Evolutionary conservation across 2,329 filamentous ascomycete species (phyloP).

Genomic region (Penicillium corylophilum): DNA sequence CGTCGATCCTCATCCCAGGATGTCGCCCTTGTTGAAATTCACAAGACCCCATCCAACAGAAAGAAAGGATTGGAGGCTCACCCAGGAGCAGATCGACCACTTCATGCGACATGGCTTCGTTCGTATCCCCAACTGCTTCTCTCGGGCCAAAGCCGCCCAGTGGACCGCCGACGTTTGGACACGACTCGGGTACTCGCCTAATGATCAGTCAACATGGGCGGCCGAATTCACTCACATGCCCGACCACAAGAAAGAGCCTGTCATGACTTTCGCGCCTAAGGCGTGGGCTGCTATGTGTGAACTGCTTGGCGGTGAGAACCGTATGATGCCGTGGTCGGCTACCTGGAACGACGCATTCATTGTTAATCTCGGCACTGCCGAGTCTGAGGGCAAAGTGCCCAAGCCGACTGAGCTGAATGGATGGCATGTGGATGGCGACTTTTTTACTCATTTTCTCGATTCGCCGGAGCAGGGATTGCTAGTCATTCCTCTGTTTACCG

Average conservation of each 20-base stretch:
- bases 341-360: constrained; percentile 68
- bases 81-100: constrained; percentile 50
- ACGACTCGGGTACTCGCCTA: constrained; percentile 62
- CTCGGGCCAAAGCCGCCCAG: constrained; percentile 47
- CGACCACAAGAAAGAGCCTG: constrained; percentile 54
- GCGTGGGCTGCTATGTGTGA: constrained; percentile 67
- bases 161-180: constrained; percentile 59
- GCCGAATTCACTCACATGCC: constrained; percentile 65
- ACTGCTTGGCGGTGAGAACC: constrained; percentile 63
- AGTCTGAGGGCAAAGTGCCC: constrained; percentile 51
- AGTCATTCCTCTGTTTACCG: constrained; percentile 66
- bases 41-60: neutral
- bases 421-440: constrained; percentile 72
- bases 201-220: constrained; percentile 66
- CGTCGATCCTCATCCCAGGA: neutral
- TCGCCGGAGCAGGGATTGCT: constrained; percentile 67
- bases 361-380: constrained; percentile 64
- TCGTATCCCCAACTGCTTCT: constrained; percentile 55
- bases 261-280: constrained; percentile 59
- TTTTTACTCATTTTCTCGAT: constrained; percentile 71
- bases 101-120: constrained; percentile 59
- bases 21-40: neutral
- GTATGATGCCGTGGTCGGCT: constrained; percentile 49
- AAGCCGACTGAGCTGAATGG: constrained; percentile 54
- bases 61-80: constrained; percentile 31